A percentile compares a stretch with the other conserved stretches of the same genome.
Evolutionary conservation across 805 yeast species (phyloP).

Genomic region (Wickerhamomyces chambardii): DNA sequence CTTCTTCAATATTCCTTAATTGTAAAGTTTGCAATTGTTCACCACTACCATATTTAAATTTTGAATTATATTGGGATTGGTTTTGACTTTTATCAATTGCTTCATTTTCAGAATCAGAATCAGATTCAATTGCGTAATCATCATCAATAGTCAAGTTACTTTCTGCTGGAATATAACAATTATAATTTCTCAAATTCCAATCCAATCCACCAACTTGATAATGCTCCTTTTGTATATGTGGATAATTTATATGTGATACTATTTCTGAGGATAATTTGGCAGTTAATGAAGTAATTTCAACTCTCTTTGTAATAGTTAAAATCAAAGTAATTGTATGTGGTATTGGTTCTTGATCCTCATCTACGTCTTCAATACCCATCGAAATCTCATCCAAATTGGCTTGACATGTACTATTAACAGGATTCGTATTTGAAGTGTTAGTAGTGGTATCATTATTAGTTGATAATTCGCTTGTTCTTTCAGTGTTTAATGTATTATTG

Average conservation of each 20-base stretch:
- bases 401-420: not conserved
- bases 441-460: no score
- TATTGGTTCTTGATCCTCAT: not conserved
- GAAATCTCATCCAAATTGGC: no score
- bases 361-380: no score
- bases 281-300: not conserved
- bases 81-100: conserved; percentile 10
- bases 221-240: conserved; percentile 21
- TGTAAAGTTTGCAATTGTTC: not conserved
- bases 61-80: conserved; percentile 1
- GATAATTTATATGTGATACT: not conserved
- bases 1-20: not conserved
- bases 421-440: no score
- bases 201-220: conserved; percentile 39
- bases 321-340: not conserved
- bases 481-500: no score
- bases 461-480: no score
- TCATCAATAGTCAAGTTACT: not conserved
- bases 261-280: not conserved
- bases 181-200: conserved; percentile 31
- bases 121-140: conserved; percentile 8
- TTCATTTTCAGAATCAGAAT: conserved; percentile 2
- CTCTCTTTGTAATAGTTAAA: not conserved
- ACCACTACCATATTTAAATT: not conserved
- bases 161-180: conserved; percentile 25